A percentile compares a stretch with the other conserved stretches of the same genome.
Conservation (phyloP, 2,329 filamentous ascomycete species). For the Gaeumannomyces tritici region DNA sequence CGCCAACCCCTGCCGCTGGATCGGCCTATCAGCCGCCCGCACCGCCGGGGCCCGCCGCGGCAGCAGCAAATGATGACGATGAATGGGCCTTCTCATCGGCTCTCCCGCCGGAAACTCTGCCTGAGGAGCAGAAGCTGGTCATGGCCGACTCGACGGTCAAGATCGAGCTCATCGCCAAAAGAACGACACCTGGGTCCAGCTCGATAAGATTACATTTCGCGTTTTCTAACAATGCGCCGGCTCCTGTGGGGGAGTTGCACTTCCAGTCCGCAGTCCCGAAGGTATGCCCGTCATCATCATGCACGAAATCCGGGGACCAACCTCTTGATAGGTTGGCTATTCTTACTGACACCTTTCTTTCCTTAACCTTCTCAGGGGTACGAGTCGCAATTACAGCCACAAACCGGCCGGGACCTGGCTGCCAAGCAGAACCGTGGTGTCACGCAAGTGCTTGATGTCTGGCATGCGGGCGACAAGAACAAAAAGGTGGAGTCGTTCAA, state of each 20-base stretch:
- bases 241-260: conserved; percentile 68
- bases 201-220: conserved; percentile 62
- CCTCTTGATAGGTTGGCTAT: neutral
- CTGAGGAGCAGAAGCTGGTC: conserved; percentile 51
- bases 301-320: neutral
- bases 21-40: conserved; percentile 16
- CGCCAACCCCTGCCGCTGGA: conserved; percentile 17
- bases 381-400: conserved; percentile 72
- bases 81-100: conserved; percentile 93
- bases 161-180: conserved; percentile 63
- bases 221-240: conserved; percentile 74
- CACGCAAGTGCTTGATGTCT: conserved; percentile 69
- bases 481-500: conserved; percentile 72
- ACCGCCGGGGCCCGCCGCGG: conserved; percentile 14
- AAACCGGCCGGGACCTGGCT: conserved; percentile 67
- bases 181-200: conserved; percentile 41
- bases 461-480: conserved; percentile 57
- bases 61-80: conserved; percentile 56
- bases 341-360: conserved; percentile 8
- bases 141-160: conserved; percentile 63
- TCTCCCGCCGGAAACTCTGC: conserved; percentile 50
- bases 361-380: conserved; percentile 51
- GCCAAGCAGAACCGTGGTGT: conserved; percentile 68
- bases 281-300: conserved; percentile 38
- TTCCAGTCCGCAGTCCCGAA: conserved; percentile 93